Conservation (phyloP, 106 monocot genomes). For the Allium cepa region DNA sequence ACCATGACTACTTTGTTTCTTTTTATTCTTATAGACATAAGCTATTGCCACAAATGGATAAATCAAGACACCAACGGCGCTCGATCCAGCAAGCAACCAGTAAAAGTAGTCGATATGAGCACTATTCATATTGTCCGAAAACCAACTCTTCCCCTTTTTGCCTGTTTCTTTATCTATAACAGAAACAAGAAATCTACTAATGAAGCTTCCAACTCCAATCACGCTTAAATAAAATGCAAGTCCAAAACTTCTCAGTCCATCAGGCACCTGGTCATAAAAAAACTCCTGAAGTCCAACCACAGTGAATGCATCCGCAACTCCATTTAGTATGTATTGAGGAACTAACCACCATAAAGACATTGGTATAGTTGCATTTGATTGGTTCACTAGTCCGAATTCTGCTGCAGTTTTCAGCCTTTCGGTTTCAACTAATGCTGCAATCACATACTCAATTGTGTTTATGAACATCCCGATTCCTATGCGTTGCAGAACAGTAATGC, state of each 20-base stretch:
- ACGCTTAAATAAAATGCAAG: constrained; percentile 29
- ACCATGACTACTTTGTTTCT: no score
- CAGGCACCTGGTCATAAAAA: constrained; percentile 31
- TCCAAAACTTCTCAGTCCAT: constrained; percentile 24
- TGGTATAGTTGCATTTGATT: constrained; percentile 9
- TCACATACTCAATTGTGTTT: constrained; percentile 17
- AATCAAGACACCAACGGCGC: no score
- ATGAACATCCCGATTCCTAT: constrained; percentile 41
- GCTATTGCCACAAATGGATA: constrained; percentile 7
- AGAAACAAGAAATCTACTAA: constrained; percentile 20
- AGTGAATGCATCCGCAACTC: constrained; percentile 17
- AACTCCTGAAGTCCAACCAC: constrained; percentile 33
- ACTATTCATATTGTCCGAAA: no score
- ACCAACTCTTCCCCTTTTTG: constrained; percentile 10
- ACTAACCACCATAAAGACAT: constrained; percentile 26
- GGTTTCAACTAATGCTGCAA: constrained; percentile 25
- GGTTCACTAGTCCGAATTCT: constrained; percentile 21
- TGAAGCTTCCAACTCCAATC: constrained; percentile 24
- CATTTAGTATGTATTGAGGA: constrained; percentile 26
- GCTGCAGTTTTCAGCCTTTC: constrained; percentile 16
- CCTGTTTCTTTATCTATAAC: constrained; percentile 5
- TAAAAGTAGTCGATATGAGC: no score
- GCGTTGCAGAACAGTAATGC: constrained; percentile 34
- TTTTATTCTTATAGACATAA: constrained; percentile 16
- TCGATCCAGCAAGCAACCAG: no score